These are phyloP conservation scores for Pachyrhizus erosus DNA, from an alignment of 306 rosid species.

Conservation along the genomic window DNA sequence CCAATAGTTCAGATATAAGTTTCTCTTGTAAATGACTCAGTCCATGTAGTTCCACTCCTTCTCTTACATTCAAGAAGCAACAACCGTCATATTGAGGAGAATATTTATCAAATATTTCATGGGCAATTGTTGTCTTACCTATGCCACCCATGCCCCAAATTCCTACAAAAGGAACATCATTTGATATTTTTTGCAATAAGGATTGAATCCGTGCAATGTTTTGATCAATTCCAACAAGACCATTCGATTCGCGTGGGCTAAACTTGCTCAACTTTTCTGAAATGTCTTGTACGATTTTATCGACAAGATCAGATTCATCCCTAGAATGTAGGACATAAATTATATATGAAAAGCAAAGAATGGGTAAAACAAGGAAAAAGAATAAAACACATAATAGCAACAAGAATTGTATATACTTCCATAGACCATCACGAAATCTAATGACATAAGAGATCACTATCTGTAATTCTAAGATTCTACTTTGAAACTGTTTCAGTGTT, in stretches of 20 bases:
- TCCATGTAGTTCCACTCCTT: neutral
- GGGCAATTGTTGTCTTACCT: slow-evolving; percentile 44
- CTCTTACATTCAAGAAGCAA: slow-evolving; percentile 33
- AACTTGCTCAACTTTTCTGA: neutral
- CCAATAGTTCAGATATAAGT: slow-evolving; percentile 16
- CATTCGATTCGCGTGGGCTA: neutral
- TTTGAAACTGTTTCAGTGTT: too few relatives aligned
- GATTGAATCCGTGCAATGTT: neutral
- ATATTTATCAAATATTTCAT: neutral
- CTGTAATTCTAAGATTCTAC: too few relatives aligned
- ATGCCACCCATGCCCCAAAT: slow-evolving; percentile 52
- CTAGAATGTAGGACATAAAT: neutral
- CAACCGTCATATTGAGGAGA: slow-evolving; percentile 24
- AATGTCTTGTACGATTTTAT: neutral
- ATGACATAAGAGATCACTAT: too few relatives aligned
- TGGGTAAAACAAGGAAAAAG: neutral
- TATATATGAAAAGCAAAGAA: neutral
- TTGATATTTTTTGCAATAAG: neutral
- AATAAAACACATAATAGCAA: neutral
- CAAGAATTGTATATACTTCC: neutral
- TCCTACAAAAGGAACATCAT: neutral
- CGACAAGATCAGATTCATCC: neutral
- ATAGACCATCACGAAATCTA: too few relatives aligned
- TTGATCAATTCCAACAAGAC: neutral
- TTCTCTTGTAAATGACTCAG: neutral